Evolutionary conservation across 1,284 basidiomycete species (phyloP).

Genomic region (Vanrija pseudolonga): DNA sequence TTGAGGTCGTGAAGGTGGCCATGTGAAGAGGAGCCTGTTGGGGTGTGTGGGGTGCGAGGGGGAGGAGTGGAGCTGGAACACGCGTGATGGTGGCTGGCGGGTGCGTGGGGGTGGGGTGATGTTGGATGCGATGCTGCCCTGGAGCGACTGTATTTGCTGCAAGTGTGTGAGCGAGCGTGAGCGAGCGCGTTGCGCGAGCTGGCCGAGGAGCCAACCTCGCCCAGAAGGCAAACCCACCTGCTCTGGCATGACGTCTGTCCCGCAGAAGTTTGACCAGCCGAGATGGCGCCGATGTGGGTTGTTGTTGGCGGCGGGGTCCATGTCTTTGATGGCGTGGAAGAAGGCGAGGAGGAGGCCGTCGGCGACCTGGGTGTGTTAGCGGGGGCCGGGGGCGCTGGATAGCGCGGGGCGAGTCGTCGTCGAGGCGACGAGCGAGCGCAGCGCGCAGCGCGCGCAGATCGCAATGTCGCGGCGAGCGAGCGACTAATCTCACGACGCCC

Average conservation of each 20-base stretch:
- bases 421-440: too few species aligned
- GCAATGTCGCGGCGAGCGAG: too few species aligned
- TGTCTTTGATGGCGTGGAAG: conserved; percentile 73
- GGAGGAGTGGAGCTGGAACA: conserved; percentile 47
- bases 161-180: conserved; percentile 8
- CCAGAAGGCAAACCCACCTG: conserved; percentile 37
- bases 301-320: conserved; percentile 66
- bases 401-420: too few species aligned
- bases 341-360: conserved; percentile 89
- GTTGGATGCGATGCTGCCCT: conserved; percentile 23
- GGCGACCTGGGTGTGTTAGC: conserved; percentile 53
- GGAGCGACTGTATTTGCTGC: conserved; percentile 36
- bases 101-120: conserved; percentile 25
- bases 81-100: conserved; percentile 38
- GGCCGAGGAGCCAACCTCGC: too few species aligned
- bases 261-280: conserved; percentile 92
- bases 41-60: conserved; percentile 21
- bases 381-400: too few species aligned
- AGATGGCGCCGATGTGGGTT: conserved; percentile 67
- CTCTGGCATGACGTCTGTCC: conserved; percentile 57
- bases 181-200: too few species aligned
- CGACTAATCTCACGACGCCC: too few species aligned
- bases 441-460: too few species aligned
- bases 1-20: conserved; percentile 62
- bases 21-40: conserved; percentile 65